Evolutionary conservation across 179 eudicot species (phyloP).

Genomic region (Silene coronaria): DNA sequence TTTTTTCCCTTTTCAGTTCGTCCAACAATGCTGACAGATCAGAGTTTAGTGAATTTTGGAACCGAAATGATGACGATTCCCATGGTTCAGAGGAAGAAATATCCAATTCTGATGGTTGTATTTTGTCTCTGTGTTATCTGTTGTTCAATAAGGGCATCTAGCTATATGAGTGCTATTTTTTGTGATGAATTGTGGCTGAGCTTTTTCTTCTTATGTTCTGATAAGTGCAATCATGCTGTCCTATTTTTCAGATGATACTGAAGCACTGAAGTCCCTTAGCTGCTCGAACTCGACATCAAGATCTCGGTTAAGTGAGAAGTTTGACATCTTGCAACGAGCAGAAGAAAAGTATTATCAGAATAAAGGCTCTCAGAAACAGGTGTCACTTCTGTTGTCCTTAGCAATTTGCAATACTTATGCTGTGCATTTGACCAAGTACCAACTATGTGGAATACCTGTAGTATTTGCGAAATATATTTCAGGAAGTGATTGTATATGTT

Average conservation of each 20-base stretch:
- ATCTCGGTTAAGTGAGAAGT: conserved; percentile 47
- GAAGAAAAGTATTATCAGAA: conserved; percentile 73
- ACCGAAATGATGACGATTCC: conserved; percentile 57
- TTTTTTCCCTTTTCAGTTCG: conserved; percentile 35
- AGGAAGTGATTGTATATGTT: not conserved
- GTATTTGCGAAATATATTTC: not conserved
- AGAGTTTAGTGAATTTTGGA: conserved; percentile 75
- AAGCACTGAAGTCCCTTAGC: conserved; percentile 29
- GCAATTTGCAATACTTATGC: not conserved
- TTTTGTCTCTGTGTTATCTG: conserved; percentile 13
- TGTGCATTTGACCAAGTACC: not conserved
- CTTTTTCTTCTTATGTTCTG: conserved; percentile 5
- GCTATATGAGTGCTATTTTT: not conserved
- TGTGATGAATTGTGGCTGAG: conserved; percentile 6
- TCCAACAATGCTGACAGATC: conserved; percentile 36
- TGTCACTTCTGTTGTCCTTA: conserved; percentile 15
- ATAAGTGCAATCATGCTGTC: not conserved
- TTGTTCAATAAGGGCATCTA: conserved; percentile 7
- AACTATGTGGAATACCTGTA: conserved; percentile 3
- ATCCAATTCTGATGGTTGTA: conserved; percentile 83
- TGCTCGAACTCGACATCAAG: conserved; percentile 42
- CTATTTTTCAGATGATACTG: conserved; percentile 28
- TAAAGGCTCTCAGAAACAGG: conserved; percentile 51
- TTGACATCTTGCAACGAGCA: conserved; percentile 65
- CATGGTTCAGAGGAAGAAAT: conserved; percentile 78